phyloP scores from a whole-genome alignment of 495 filamentous ascomycete genomes.

The Penicillium diatomitis region DNA sequence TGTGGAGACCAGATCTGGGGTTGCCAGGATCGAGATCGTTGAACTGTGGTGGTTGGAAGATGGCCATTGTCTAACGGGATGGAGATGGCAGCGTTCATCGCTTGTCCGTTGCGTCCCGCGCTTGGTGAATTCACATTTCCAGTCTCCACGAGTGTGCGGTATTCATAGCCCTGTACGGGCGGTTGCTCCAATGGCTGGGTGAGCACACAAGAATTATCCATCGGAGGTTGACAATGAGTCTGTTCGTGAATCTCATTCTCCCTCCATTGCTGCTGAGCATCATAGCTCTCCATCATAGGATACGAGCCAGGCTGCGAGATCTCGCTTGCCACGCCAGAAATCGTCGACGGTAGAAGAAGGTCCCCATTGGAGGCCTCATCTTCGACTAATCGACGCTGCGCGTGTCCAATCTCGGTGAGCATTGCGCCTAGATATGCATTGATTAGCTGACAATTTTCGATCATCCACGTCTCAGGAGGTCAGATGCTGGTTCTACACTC shows the following conservation, averaged over 20 bases:
- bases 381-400: constrained; percentile 29
- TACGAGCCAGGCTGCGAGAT: constrained; percentile 12
- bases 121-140: constrained; percentile 2
- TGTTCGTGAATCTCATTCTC: not conserved
- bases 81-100: not conserved
- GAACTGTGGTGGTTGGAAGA: constrained; percentile 7
- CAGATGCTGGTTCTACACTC: not conserved
- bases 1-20: constrained; percentile 23
- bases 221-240: not conserved
- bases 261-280: not conserved
- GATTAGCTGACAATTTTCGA: too few relatives aligned
- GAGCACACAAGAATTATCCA: not conserved
- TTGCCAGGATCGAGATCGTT: constrained; percentile 22
- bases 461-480: not conserved
- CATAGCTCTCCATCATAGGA: constrained; percentile 6
- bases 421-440: constrained; percentile 15
- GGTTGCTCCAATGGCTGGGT: constrained; percentile 5
- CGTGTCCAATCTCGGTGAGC: constrained; percentile 33
- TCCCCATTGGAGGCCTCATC: constrained; percentile 16
- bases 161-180: constrained; percentile 2
- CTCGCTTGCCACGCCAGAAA: constrained; percentile 7
- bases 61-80: constrained; percentile 1
- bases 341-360: constrained; percentile 13
- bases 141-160: constrained; percentile 4
- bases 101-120: not conserved